Evolutionary conservation across 2,329 filamentous ascomycete species (phyloP), one percentile per base, ranked within the genome.

Genomic region (Colletotrichum sp.): DNA sequence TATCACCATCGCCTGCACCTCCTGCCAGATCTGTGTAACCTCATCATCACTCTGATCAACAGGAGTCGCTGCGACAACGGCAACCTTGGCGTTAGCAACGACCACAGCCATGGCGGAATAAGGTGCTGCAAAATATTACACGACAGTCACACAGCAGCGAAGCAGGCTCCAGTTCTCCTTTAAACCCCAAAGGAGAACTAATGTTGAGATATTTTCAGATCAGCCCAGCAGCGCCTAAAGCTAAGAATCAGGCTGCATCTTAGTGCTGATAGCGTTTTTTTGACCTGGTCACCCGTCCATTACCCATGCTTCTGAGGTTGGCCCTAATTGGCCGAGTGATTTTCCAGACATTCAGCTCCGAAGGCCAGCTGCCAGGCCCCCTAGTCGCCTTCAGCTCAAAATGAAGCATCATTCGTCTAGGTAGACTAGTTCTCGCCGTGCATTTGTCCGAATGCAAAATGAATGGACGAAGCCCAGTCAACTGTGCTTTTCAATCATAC

Each of bases 1-100:
- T 44, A 84, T 59, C 32, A 84, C 83, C 69, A 81, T 82, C 21
- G 78, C 78, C 62, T 83, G 68, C n/a, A 84, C 81, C 64, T 84
- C 80, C 75, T 77, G 79, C 83, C 83, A 84, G 66, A 82, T 81
- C 8, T 79, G 77, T 12, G 82, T 80, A 26, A 84, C 81, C 70
- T 84, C 82, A 32, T 62, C 28, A 2, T 30, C 28, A 12, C 16
- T 13, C 5, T 26, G 59, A 32, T 30, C 28, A 30, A 34, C 28
- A 21, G 59, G 26, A n/a, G 59, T 32, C 59, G 18, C 4, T n/a
- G 28, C 59, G 28, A 32, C 28, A 30, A 32, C 28, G 59, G 18
- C 18, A 30, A 12, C 59, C 24, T n/a, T 62, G 18, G 59, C 16
- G 18, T 62, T 34, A 16, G 59, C 16, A 18, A 30, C 59, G 16